Evolutionary conservation across 225 moss, liverwort and hornwort genomes (phyloP).

Genomic region (Lunularia cruciata): DNA sequence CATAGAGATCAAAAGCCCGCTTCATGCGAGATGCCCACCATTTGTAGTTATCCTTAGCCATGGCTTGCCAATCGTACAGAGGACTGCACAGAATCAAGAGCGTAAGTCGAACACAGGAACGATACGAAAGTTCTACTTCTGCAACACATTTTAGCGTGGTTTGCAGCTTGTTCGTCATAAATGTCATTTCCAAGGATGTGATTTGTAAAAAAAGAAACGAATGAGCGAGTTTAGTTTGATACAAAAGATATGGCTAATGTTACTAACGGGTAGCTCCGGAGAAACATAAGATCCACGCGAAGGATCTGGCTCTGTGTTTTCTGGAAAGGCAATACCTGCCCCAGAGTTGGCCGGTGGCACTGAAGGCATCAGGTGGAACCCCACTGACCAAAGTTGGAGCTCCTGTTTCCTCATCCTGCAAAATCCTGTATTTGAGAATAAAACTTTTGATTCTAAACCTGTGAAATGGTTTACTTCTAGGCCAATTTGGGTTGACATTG

Average conservation of each 20-base stretch:
- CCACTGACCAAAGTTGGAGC: constrained; percentile 63
- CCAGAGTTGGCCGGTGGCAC: constrained; percentile 75
- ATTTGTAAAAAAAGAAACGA: too few species aligned
- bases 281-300: too few species aligned
- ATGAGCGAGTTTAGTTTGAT: too few species aligned
- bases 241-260: too few species aligned
- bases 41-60: constrained; percentile 69
- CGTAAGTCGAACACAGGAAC: background rate
- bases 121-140: too few species aligned
- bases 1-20: constrained; percentile 71
- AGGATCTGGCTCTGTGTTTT: background rate
- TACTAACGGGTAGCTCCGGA: too few species aligned
- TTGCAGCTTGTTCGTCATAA: too few species aligned
- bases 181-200: too few species aligned
- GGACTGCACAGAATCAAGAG: constrained; percentile 41
- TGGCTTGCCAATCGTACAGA: constrained; percentile 84
- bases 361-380: constrained; percentile 76
- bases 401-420: constrained; percentile 56
- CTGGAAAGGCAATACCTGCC: constrained; percentile 45
- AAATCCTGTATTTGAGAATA: background rate
- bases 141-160: too few species aligned
- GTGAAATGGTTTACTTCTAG: too few species aligned
- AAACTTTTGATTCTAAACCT: background rate
- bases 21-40: constrained; percentile 78
- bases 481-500: too few species aligned